Evolutionary conservation across 495 filamentous ascomycete genomes (phyloP), one percentile per base, ranked within the genome.

Genomic region (Penicillium samsonianum): DNA sequence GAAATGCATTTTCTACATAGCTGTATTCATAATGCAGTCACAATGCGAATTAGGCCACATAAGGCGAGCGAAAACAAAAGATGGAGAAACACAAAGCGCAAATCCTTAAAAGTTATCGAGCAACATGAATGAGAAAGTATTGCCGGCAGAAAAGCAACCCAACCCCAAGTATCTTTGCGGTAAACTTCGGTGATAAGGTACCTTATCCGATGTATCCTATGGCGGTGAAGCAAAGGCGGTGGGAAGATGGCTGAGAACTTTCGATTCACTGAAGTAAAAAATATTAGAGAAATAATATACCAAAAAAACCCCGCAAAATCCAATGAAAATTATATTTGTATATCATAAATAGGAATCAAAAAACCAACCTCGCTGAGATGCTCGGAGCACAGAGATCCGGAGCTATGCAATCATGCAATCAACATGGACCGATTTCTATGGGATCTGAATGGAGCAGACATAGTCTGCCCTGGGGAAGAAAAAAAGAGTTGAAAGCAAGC

Each of bases 301-400:
- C 2, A 35, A 37, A 5, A 37, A 37, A 7, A 1, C 14, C 5
- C 5, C 4, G 14, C 16, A 14, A 43, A 49, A 53, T 33, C 40
- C 49, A 62, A 52, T 46, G 60, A 28, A 58, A 50, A 64, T 60
- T 63, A 67, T 57, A 67, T 70, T 55, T 65, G 60, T 70, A 62
- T 70, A 68, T 64, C 59, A 35, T 53, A 53, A 61, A 49, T 40
- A 52, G 30, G 55, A 63, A 54, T n/a, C 41, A 59, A 43, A 53
- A 45, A 59, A 57, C 61, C 53, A 62, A 62, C 59, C 61, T 61
- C 65, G 69, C 71, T 69, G 61, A 64, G 64, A 65, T 61, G 67
- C 66, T 58, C 48, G 42, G 48, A 58, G 53, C 50, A 55, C 45
- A 50, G n/a, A 55, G 31, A 50, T 50, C 44, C 50, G 54, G 54